These are phyloP conservation scores for Trichoderma asperellum DNA, from an alignment of 2,329 filamentous ascomycete genomes.

Conservation along the genomic window DNA sequence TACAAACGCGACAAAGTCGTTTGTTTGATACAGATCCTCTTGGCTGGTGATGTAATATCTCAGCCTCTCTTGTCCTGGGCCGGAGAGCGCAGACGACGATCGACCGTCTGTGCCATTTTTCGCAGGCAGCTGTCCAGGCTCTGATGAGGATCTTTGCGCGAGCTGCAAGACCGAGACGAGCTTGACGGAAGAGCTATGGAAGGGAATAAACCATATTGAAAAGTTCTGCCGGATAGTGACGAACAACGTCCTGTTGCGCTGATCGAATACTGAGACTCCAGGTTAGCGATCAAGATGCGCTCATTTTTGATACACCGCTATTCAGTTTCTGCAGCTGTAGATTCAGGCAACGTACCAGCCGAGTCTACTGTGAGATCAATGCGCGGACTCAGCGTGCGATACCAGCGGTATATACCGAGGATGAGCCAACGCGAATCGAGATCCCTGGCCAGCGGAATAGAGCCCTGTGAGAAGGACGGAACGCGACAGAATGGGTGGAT, in stretches of 20 bases:
- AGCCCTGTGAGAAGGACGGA: conserved; percentile 52
- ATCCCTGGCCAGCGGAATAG: conserved; percentile 47
- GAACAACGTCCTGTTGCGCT: conserved; percentile 68
- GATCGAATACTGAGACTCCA: conserved; percentile 64
- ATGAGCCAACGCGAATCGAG: conserved; percentile 69
- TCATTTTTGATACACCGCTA: not conserved
- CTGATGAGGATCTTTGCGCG: conserved; percentile 46
- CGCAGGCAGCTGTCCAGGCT: conserved; percentile 6
- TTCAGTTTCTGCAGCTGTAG: not conserved
- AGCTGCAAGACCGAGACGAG: conserved; percentile 72
- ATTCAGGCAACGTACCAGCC: conserved; percentile 44
- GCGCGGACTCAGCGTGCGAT: conserved; percentile 77
- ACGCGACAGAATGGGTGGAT: conserved; percentile 79
- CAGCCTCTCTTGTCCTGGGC: conserved; percentile 33
- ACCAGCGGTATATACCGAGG: conserved; percentile 76
- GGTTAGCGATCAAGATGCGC: not conserved
- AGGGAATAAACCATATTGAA: conserved; percentile 75
- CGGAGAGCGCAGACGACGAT: conserved; percentile 29
- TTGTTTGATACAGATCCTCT: conserved; percentile 80
- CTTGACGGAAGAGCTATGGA: conserved; percentile 69
- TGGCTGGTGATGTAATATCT: conserved; percentile 74
- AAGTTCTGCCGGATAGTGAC: conserved; percentile 76
- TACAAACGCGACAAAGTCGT: conserved; percentile 75
- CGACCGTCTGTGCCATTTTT: conserved; percentile 32
- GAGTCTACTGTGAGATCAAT: conserved; percentile 70